Conservation (phyloP, 495 filamentous ascomycete species). For the Trichoderma erinaceum region DNA sequence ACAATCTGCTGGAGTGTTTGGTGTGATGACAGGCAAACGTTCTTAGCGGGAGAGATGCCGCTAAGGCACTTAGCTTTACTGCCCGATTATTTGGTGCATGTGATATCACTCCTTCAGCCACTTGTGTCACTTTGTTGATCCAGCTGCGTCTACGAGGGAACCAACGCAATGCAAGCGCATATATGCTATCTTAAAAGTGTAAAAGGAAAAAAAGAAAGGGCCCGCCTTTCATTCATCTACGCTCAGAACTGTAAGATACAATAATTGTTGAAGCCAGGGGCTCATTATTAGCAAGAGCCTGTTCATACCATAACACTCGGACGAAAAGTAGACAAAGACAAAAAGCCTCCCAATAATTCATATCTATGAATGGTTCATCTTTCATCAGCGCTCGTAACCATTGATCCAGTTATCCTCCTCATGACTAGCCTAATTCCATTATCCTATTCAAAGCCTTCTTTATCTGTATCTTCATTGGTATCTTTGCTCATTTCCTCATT, state of each 20-base stretch:
- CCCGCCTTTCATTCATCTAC: slow-evolving; percentile 3
- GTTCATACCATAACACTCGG: neutral
- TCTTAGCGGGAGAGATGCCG: neutral
- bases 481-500: slow-evolving; percentile 14
- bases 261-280: neutral
- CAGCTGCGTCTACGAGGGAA: too few relatives aligned
- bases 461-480: slow-evolving; percentile 1
- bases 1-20: neutral
- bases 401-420: neutral
- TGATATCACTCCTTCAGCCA: neutral
- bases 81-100: slow-evolving; percentile 1
- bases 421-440: slow-evolving; percentile 26
- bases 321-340: neutral
- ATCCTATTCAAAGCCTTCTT: slow-evolving; percentile 8
- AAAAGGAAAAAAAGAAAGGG: neutral
- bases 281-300: neutral
- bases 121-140: neutral
- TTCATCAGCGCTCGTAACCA: neutral
- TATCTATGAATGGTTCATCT: neutral
- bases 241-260: neutral
- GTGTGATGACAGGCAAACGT: neutral
- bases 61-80: neutral
- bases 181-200: too few relatives aligned
- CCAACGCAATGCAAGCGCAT: too few relatives aligned
- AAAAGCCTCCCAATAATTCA: neutral